Base-by-base conservation (phyloP, 2,329 filamentous ascomycete species). In the Clarireedia homoeocarpa region DNA sequence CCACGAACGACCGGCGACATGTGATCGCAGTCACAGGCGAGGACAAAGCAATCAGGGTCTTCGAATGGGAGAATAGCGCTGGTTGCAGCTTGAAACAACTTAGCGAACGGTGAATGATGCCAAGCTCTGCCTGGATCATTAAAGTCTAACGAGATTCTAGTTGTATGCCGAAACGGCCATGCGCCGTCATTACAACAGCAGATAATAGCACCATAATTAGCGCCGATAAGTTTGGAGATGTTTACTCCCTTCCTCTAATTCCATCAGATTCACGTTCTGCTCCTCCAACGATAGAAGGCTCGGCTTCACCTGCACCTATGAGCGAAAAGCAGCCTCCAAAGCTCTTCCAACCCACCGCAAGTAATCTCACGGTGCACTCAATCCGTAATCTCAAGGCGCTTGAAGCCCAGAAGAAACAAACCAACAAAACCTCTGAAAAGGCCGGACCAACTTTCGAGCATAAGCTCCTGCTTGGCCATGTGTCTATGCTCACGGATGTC, bases 201-300 rank as follows among this genome's bases (percentile, higher is more conserved):
- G 85, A 91, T 67, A 78, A 82, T 59, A 77, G 78, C 45, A 88
- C 84, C 7, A 89, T 99, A 60, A 73, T 97, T 57, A 84, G 83
- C 59, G 92, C 84, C 52, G 94, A 99, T 75, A 99, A 99, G 71
- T 97, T 97, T 67, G 94, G 94, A 62, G 94, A 99, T 70, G 92
- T 96, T 59, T 97, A 96, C 72, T 82, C 88, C 10, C 73, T 99
- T 6, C 92, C 94, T 14, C 76, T 97, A 3, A 70, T 90, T 46
- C 66, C 36, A 12, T 42, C 46, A 15, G 66, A 12, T 53, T 52
- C 15, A 24, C 27, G 58, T 23, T 15, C 51, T 47, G 26, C 50
- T 12, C 30, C 58, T 17, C n/a, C 50, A 48, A 26, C 50, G 56
- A 9, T 58, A 62, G 53, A 48, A 58, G 48, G 59, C 58, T 14